A percentile compares a stretch with the other conserved stretches of the same genome.
Conservation (phyloP, 495 filamentous ascomycete species). For the Penicillium lagena region DNA sequence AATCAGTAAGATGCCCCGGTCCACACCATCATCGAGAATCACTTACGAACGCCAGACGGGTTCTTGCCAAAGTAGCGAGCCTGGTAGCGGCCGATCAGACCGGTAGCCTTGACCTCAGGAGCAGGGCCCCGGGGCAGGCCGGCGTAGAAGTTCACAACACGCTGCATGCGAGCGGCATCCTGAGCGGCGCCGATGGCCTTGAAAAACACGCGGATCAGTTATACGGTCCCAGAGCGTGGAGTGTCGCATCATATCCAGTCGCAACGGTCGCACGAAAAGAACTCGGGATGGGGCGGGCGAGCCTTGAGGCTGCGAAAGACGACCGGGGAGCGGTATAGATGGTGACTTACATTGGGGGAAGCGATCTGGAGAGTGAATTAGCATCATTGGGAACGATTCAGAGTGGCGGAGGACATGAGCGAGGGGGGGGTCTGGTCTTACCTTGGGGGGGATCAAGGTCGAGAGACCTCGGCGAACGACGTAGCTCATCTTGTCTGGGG, state of each 20-base stretch:
- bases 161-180: constrained; percentile 92
- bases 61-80: constrained; percentile 94
- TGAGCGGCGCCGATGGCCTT: constrained; percentile 87
- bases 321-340: background rate
- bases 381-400: constrained; percentile 8
- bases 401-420: too few species aligned
- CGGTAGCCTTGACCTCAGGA: constrained; percentile 70
- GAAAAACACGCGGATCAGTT: background rate
- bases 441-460: constrained; percentile 97
- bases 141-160: constrained; percentile 96
- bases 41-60: constrained; percentile 78
- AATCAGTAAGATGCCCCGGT: constrained; percentile 9
- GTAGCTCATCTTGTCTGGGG: constrained; percentile 76
- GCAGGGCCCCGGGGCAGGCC: constrained; percentile 88
- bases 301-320: constrained; percentile 2
- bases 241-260: too few species aligned
- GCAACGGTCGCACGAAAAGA: constrained; percentile 11
- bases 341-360: constrained; percentile 76
- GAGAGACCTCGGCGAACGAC: constrained; percentile 84
- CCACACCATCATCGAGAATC: background rate
- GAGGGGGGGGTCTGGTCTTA: constrained; percentile 29
- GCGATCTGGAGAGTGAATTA: constrained; percentile 56
- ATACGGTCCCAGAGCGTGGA: too few species aligned
- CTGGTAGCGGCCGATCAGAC: constrained; percentile 82
- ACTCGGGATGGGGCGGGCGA: constrained; percentile 16